Evolutionary conservation across 73 alveolate genomes (phyloP), one percentile per base, ranked within the genome.

Genomic region (Uronychia binucleata): DNA sequence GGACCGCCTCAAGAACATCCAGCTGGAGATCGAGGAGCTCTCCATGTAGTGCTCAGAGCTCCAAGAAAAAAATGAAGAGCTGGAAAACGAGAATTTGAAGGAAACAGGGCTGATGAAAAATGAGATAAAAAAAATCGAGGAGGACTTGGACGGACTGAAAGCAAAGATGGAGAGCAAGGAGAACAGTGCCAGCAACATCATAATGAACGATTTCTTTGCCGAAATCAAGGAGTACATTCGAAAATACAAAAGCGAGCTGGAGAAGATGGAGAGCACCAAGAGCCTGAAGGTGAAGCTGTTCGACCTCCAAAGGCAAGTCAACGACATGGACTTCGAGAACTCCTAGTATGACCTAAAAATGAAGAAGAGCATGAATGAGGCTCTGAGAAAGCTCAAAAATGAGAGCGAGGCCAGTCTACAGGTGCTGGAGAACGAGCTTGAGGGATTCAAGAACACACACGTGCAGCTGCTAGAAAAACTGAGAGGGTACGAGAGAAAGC

Each of bases 311-410:
- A 88, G 84, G 81, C 58, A 83, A 34, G 84, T 88, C 0, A 77
- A 77, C 27, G 94, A 88, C 57, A 76, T 67, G n/a, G 94, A 88
- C n/a, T 88, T 82, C 60, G 59, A 88, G 57, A 58, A 82, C 30
- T 81, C 88, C 32, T 75, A 88, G 58, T 35, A 77, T 27, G 94
- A 88, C 28, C 58, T 88, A 25, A 30, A 77, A 26, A 74, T 83
- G 0, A 88, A 83, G 82, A 88, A 83, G 76, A 30, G 58, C 77
- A 27, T 83, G 30, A 87, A 88, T 83, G 91, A 83, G 34, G 81
- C 82, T 26, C 76, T 82, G 5, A 82, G 88, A 57, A 1, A 25
- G 26, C 57, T 75, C 30, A 82, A 60, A 30, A 80, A 75, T 14
- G 77, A 67, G 27, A 5, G 34, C 25, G 89, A 90, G 74, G 84